These are phyloP conservation scores for Zangia roseola DNA, from an alignment of 768 basidiomycete genomes.

Conservation along the genomic window DNA sequence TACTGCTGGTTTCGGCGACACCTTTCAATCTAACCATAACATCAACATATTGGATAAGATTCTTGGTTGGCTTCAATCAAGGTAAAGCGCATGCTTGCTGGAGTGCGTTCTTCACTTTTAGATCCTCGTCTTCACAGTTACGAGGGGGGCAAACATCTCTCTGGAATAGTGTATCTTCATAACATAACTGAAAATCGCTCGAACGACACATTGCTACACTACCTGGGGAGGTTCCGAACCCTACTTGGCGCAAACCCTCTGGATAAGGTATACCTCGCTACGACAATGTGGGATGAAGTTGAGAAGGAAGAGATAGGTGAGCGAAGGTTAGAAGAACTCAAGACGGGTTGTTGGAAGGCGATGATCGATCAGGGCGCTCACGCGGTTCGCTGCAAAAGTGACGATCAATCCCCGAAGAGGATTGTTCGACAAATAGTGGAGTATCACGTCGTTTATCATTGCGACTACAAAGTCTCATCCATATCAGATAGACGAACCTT, in stretches of 20 bases:
- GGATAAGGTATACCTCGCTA: constrained; percentile 30
- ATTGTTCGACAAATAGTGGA: not conserved
- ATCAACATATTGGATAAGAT: constrained; percentile 4
- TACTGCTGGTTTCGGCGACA: constrained; percentile 25
- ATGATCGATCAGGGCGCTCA: constrained; percentile 13
- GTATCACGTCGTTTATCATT: too few species aligned
- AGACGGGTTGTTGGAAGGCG: not conserved
- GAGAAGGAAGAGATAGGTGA: constrained; percentile 16
- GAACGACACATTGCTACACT: constrained; percentile 32
- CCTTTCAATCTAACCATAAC: constrained; percentile 4
- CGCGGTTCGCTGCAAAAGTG: constrained; percentile 1
- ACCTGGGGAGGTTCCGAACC: constrained; percentile 30
- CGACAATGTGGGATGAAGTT: constrained; percentile 41
- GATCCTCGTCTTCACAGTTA: not conserved
- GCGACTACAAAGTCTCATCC: too few species aligned
- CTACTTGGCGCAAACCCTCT: constrained; percentile 28
- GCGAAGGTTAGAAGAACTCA: constrained; percentile 11
- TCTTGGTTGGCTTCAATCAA: not conserved
- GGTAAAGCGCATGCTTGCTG: not conserved
- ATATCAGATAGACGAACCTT: not conserved
- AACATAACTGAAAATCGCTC: constrained; percentile 39
- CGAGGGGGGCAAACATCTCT: constrained; percentile 12
- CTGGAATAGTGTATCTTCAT: constrained; percentile 41
- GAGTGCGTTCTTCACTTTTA: not conserved
- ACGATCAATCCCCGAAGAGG: too few species aligned